Evolutionary conservation across 768 basidiomycete genomes (phyloP).

Genomic region (Mycena vulgaris): DNA sequence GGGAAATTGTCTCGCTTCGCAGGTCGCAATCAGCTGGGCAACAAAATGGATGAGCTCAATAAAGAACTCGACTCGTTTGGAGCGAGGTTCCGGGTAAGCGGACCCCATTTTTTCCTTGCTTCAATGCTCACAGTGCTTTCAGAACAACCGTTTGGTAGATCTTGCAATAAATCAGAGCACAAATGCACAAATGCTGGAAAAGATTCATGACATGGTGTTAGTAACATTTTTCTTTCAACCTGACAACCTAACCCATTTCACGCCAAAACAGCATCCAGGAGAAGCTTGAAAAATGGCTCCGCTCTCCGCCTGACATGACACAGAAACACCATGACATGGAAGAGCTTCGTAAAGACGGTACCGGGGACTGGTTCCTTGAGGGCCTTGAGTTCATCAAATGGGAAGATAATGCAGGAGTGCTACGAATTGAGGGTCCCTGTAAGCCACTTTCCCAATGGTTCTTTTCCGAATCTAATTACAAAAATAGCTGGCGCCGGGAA

Average conservation of each 20-base stretch:
- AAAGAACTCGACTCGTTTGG: conserved; percentile 7
- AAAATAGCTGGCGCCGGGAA: conserved; percentile 15
- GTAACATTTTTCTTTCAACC: not conserved
- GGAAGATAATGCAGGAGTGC: conserved; percentile 6
- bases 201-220: conserved; percentile 9
- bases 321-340: conserved; percentile 12
- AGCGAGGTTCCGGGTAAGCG: conserved; percentile 1
- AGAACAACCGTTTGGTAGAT: conserved; percentile 27
- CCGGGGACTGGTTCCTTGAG: conserved; percentile 14
- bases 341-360: conserved; percentile 3
- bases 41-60: not conserved
- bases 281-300: conserved; percentile 14
- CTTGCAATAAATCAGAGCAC: not conserved
- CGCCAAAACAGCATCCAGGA: not conserved
- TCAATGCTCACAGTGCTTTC: not conserved
- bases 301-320: not conserved
- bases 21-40: not conserved
- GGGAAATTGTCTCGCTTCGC: not conserved
- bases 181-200: not conserved
- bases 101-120: too few relatives aligned
- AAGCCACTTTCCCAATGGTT: not conserved
- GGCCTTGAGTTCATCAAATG: conserved; percentile 4
- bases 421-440: conserved; percentile 23
- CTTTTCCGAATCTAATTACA: not conserved
- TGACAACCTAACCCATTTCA: too few relatives aligned